Percentiles rank a stretch among this genome's conserved stretches.
Conservation (phyloP, 352 stramenopile species). For the Pythium aristosporum region DNA sequence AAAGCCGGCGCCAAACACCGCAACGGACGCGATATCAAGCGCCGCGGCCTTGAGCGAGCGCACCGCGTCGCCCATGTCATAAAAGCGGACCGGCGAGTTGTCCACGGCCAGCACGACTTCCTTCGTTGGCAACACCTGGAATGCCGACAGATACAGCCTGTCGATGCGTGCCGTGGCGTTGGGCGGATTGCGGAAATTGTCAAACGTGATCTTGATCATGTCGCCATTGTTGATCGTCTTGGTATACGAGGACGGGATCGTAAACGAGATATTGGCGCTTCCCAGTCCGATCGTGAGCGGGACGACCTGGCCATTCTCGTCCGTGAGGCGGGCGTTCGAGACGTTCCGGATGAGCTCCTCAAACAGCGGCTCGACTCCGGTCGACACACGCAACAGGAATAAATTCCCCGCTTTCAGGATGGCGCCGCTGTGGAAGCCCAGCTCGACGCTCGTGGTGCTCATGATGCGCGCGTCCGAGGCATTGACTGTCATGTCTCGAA, state of each 20-base stretch:
- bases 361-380: slow-evolving; percentile 56
- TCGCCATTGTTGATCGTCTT: slow-evolving; percentile 78
- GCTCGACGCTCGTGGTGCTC: slow-evolving; percentile 46
- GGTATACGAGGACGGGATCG: slow-evolving; percentile 56
- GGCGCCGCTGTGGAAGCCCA: slow-evolving; percentile 60
- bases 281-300: slow-evolving; percentile 52
- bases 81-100: slow-evolving; percentile 39
- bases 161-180: slow-evolving; percentile 64
- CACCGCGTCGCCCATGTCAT: slow-evolving; percentile 35
- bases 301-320: slow-evolving; percentile 30
- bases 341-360: slow-evolving; percentile 54
- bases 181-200: slow-evolving; percentile 57
- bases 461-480: slow-evolving; percentile 49
- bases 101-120: slow-evolving; percentile 54
- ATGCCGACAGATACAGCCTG: slow-evolving; percentile 71
- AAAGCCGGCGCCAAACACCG: slow-evolving; percentile 77
- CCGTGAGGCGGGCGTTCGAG: slow-evolving; percentile 39
- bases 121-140: slow-evolving; percentile 26
- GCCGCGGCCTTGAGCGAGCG: slow-evolving; percentile 53
- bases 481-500: slow-evolving; percentile 51
- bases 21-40: slow-evolving; percentile 68
- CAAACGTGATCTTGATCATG: slow-evolving; percentile 57
- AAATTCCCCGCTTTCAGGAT: slow-evolving; percentile 56
- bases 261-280: slow-evolving; percentile 68
- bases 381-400: slow-evolving; percentile 68